Evolutionary conservation across 768 basidiomycete species (phyloP).

Genomic region (Russula griseocarnosa): DNA sequence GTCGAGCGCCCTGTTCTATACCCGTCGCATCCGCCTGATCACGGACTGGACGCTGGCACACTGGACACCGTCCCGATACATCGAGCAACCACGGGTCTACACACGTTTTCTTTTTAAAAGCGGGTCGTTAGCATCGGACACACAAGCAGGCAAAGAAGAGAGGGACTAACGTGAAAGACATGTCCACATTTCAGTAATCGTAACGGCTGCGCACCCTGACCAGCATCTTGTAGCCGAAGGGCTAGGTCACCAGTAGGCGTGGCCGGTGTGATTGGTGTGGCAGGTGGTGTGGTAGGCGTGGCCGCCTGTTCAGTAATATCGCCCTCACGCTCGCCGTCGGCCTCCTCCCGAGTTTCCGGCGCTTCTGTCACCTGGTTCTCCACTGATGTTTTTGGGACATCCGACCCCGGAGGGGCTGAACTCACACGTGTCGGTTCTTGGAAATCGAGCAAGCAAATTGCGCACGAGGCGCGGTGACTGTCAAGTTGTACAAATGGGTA

Average conservation of each 20-base stretch:
- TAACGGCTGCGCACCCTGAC: slow-evolving; percentile 72
- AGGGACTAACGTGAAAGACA: slow-evolving; percentile 75
- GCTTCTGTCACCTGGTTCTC: slow-evolving; percentile 34
- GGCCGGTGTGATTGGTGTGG: not conserved
- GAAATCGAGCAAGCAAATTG: slow-evolving; percentile 82
- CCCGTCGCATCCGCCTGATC: slow-evolving; percentile 37
- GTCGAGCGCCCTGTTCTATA: slow-evolving; percentile 30
- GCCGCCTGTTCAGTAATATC: slow-evolving; percentile 10
- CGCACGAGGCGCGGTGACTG: slow-evolving; percentile 78
- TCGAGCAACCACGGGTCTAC: slow-evolving; percentile 85
- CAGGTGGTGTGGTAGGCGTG: not conserved
- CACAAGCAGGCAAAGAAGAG: not conserved
- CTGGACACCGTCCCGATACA: slow-evolving; percentile 83
- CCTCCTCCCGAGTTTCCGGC: slow-evolving; percentile 33
- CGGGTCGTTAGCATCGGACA: not conserved
- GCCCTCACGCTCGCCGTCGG: slow-evolving; percentile 39
- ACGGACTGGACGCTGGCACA: slow-evolving; percentile 75
- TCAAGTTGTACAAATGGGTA: slow-evolving; percentile 81
- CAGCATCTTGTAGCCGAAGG: slow-evolving; percentile 63
- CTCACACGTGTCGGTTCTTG: slow-evolving; percentile 57
- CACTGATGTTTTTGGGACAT: slow-evolving; percentile 7
- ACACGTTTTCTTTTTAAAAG: slow-evolving; percentile 63
- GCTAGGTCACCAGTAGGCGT: slow-evolving; percentile 33
- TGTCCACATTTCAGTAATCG: slow-evolving; percentile 76
- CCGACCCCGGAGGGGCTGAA: slow-evolving; percentile 34